Base-by-base conservation (phyloP, 2,329 filamentous ascomycete genomes). In the Hypoxylon sp. region DNA sequence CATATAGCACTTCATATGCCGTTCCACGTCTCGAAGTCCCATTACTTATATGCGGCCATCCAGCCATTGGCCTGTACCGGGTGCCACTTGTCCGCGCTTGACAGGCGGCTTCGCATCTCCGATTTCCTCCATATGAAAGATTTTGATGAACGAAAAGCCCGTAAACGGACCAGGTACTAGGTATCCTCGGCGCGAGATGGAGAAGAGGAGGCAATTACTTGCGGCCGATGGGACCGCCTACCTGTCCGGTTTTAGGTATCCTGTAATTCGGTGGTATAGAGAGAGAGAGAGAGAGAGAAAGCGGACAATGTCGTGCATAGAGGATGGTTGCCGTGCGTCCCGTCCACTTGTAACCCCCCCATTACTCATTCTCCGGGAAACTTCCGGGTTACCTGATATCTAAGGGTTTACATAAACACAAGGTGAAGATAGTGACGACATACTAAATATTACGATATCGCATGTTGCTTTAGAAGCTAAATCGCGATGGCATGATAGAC, bases 61-160 rank as follows among this genome's bases (percentile, higher is more conserved):
- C 59, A 58, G 39, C 59, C 54, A 64, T 64, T 59, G 62, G 62
- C 52, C 37, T n/a, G n/a, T n/a, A n/a, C 54, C 17, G 41, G 34
- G 47, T 65, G 65, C 67, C 67, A 69, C 67, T 65, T 69, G 67
- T 65, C 59, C 62, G 44, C 32, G 59, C 57, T 62, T 65, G 51
- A 69, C 46, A 65, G 63, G 62, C 52, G 26, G 2, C n/a, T 24
- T 26, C 26, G n/a, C 19, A n/a, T 4, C 15, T 51, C 43, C 39
- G 19, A 26, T 37, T 17, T 37, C 41, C 30, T 46, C 46, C 15
- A 32, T 47, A 34, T 17, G 19, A 7, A 8, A 2, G 46, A 28
- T 19, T n/a, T n/a, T 32, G n/a, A n/a, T 6, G 20, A 17, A 41
- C 4, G 20, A 22, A 20, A 46, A 13, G 22, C 6, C 37, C 22